phyloP scores from a whole-genome alignment of 1,139 yeast genomes.

The Candida anutae region DNA sequence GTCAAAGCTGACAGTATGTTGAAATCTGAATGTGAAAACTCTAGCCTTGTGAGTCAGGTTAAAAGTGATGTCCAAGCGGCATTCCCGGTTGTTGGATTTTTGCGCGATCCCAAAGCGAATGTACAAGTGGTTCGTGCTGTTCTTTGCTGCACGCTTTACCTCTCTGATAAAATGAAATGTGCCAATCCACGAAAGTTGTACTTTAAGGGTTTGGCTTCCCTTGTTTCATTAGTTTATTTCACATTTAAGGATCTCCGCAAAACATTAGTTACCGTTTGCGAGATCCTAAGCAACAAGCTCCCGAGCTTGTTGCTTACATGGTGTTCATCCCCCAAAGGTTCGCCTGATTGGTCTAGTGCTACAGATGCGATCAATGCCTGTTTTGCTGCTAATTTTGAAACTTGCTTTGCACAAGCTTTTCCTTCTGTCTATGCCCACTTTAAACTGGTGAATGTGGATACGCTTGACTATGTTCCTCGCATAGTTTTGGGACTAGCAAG shows the following conservation, averaged over 20 bases:
- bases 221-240: slow-evolving; percentile 37
- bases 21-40: too few species aligned
- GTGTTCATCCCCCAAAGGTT: slow-evolving; percentile 2
- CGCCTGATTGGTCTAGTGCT: slow-evolving; percentile 2
- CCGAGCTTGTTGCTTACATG: slow-evolving; percentile 17
- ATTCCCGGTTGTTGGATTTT: too few species aligned
- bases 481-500: slow-evolving; percentile 14
- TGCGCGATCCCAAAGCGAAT: too few species aligned
- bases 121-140: too few species aligned
- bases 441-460: slow-evolving; percentile 26
- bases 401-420: slow-evolving; percentile 34
- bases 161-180: too few species aligned
- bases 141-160: too few species aligned
- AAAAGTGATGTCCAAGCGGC: too few species aligned
- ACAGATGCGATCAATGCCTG: slow-evolving; percentile 8
- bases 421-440: slow-evolving; percentile 47
- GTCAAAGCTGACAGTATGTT: too few species aligned
- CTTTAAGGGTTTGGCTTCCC: too few species aligned
- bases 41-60: too few species aligned
- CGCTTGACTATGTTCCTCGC: slow-evolving; percentile 18
- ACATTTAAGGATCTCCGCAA: slow-evolving; percentile 25
- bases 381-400: slow-evolving; percentile 34
- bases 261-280: slow-evolving; percentile 40
- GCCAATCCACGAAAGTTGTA: too few species aligned
- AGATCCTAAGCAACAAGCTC: slow-evolving; percentile 29